Evolutionary conservation across 2,329 filamentous ascomycete species (phyloP), one percentile per base, ranked within the genome.

Genomic region (Orbilia quercus): DNA sequence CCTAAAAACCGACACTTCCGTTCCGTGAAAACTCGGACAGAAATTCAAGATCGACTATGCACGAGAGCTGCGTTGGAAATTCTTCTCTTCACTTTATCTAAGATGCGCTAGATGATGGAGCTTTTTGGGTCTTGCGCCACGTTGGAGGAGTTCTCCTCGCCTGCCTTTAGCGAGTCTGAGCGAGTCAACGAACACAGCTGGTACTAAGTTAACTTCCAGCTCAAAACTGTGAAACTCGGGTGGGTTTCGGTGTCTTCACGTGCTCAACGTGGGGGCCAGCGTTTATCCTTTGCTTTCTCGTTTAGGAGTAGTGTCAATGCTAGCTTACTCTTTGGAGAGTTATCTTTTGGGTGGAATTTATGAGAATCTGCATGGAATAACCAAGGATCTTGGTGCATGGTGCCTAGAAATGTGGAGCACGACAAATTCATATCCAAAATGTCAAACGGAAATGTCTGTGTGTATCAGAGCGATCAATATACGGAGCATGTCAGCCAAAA

Each of bases 111-210:
- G 22, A n/a, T n/a, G n/a, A n/a, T n/a, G n/a, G n/a, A n/a, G n/a
- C n/a, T 9, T 50, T 20, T 20, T 7, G 7, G 28, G 2, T 18
- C 25, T 53, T 53, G 38, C 59, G 59, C 59, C 59, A 55, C 59
- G 45, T 12, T 45, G 59, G 59, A 64, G 60, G 60, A 65, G 60
- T 55, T 65, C 60, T 28, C 48, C 34, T 25, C 11, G 54, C 54
- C 28, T 36, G 48, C 40, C 23, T 42, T 53, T 64, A 44, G 38
- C 57, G 47, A 51, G 47, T 20, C 36, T 42, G 45, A 63, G 20
- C 47, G 34, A 23, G 48, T n/a, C n/a, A n/a, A n/a, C n/a, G n/a
- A n/a, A n/a, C n/a, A n/a, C n/a, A n/a, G n/a, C n/a, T n/a, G n/a
- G n/a, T 25, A 64, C 60, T 55, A 51, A 54, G 12, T 47, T 64